phyloP scores from a whole-genome alignment of 2,329 filamentous ascomycete genomes.

The Acephala macrosclerotiorum region DNA sequence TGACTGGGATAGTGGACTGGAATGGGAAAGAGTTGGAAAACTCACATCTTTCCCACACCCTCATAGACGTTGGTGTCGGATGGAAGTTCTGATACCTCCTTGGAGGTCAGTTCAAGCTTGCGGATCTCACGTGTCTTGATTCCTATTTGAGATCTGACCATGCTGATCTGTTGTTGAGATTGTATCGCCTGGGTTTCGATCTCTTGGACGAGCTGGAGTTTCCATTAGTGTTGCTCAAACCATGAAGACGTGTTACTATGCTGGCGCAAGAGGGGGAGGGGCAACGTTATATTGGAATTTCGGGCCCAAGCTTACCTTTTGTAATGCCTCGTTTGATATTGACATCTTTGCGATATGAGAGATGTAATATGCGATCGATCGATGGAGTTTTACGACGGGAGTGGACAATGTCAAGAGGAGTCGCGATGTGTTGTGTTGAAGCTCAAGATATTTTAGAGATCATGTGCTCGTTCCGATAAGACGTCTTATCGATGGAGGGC shows the following conservation, averaged over 20 bases:
- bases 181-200: conserved; percentile 89
- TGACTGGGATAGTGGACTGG: conserved; percentile 9
- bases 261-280: background rate
- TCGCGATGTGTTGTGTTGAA: background rate
- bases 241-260: background rate
- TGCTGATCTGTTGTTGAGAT: conserved; percentile 89
- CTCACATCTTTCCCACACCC: conserved; percentile 96
- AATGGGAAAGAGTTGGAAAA: conserved; percentile 9
- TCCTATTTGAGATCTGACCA: conserved; percentile 84
- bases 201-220: conserved; percentile 80
- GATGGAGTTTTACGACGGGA: background rate
- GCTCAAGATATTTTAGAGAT: background rate
- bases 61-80: conserved; percentile 85
- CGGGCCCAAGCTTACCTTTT: conserved; percentile 70
- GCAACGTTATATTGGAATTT: conserved; percentile 15
- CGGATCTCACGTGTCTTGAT: conserved; percentile 89
- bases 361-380: background rate
- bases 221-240: background rate
- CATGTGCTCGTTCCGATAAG: background rate
- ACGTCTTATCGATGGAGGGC: background rate
- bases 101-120: conserved; percentile 85
- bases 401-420: background rate
- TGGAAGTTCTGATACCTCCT: conserved; percentile 81
- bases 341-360: conserved; percentile 68
- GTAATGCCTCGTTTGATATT: conserved; percentile 90